Percentiles rank a stretch among this genome's conserved stretches.
phyloP scores from a whole-genome alignment of 2,329 filamentous ascomycete species.

The Drechslerella coelobrocha region DNA sequence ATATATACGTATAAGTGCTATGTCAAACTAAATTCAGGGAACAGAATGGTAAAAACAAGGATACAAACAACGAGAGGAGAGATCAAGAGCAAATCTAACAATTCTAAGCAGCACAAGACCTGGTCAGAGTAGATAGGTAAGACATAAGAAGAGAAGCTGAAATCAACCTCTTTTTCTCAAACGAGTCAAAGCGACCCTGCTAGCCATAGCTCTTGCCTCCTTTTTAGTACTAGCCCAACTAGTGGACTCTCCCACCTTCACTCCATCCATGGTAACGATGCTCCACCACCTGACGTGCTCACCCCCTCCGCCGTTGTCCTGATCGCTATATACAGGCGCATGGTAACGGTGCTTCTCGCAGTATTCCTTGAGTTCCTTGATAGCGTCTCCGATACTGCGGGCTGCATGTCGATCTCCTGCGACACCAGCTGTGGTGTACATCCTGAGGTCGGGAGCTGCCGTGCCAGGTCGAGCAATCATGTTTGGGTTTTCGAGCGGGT shows the following conservation, averaged over 20 bases:
- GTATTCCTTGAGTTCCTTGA: conserved; percentile 38
- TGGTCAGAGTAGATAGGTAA: too few relatives aligned
- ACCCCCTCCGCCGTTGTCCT: conserved; percentile 51
- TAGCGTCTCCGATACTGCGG: conserved; percentile 16
- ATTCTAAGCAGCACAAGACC: too few relatives aligned
- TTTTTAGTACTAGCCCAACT: conserved; percentile 30
- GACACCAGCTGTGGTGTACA: conserved; percentile 6
- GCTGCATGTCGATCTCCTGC: background rate
- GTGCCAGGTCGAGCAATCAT: conserved; percentile 37
- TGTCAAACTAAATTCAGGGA: too few relatives aligned
- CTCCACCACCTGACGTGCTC: conserved; percentile 52
- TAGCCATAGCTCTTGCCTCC: conserved; percentile 36
- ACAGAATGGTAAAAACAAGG: too few relatives aligned
- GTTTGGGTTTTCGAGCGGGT: conserved; percentile 25
- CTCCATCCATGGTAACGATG: conserved; percentile 49
- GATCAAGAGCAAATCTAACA: too few relatives aligned
- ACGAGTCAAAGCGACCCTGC: conserved; percentile 24
- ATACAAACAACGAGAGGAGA: too few relatives aligned
- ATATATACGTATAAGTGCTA: too few relatives aligned
- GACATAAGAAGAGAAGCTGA: background rate
- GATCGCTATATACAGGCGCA: conserved; percentile 19
- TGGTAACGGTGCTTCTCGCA: conserved; percentile 35
- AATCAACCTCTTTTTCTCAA: too few relatives aligned
- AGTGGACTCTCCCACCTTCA: conserved; percentile 20
- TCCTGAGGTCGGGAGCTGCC: conserved; percentile 23